Conservation (phyloP, 2,329 filamentous ascomycete species). For the Alternaria sp. region DNA sequence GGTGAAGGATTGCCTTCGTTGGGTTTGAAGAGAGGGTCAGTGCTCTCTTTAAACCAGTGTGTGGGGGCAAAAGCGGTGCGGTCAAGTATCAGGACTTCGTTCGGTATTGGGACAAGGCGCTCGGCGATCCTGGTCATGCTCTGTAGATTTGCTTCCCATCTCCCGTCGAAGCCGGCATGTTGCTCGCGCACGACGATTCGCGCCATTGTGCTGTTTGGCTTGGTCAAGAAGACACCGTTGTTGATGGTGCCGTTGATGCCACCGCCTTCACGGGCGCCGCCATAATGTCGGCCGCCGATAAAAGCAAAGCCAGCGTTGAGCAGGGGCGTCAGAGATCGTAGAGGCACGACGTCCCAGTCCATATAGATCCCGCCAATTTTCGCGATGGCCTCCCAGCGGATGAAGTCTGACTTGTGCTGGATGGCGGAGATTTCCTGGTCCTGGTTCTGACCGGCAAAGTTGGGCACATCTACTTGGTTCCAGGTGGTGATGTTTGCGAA, state of each 20-base stretch:
- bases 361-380: background rate
- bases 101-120: background rate
- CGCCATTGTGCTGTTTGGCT: slow-evolving; percentile 22
- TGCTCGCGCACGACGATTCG: slow-evolving; percentile 24
- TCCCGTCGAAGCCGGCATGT: slow-evolving; percentile 22
- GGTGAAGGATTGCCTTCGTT: background rate
- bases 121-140: slow-evolving; percentile 18
- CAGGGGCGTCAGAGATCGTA: background rate
- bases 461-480: background rate
- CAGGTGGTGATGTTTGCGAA: background rate
- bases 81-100: background rate
- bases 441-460: background rate
- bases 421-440: background rate
- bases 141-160: slow-evolving; percentile 20
- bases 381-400: background rate
- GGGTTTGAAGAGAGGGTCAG: background rate
- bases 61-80: background rate
- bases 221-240: slow-evolving; percentile 26
- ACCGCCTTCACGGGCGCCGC: slow-evolving; percentile 34
- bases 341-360: background rate
- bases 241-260: slow-evolving; percentile 24
- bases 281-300: background rate
- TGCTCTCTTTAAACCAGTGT: background rate
- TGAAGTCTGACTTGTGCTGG: background rate
- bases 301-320: background rate